phyloP scores from a whole-genome alignment of 495 filamentous ascomycete genomes.

The Hypoxylon rickii region DNA sequence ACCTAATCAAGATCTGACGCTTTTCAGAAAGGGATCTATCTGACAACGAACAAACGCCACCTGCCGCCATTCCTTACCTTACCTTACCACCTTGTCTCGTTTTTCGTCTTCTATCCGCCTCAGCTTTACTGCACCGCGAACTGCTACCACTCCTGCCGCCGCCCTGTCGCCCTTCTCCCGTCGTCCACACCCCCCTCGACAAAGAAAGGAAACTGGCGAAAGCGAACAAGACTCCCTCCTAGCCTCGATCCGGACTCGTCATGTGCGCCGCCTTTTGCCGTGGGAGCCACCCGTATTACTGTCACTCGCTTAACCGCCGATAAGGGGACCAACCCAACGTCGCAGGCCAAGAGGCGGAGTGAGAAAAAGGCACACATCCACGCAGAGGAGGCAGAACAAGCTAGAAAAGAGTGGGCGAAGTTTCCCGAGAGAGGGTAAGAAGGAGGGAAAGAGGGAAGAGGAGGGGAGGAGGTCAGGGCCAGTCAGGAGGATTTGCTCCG shows the following conservation, averaged over 20 bases:
- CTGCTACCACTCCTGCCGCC: background rate
- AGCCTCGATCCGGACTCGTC: constrained; percentile 5
- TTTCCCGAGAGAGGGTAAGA: background rate
- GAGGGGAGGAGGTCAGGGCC: background rate
- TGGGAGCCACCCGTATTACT: background rate
- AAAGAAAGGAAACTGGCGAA: background rate
- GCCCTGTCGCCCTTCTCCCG: no score
- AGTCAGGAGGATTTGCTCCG: background rate
- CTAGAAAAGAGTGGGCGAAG: background rate
- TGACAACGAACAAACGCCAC: background rate
- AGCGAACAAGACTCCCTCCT: background rate
- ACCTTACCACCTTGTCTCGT: background rate
- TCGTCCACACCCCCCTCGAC: background rate
- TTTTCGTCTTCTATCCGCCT: background rate
- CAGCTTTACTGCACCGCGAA: background rate
- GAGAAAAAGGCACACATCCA: background rate
- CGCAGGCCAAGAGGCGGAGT: background rate
- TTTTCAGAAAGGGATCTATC: background rate
- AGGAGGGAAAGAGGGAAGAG: background rate
- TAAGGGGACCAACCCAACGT: background rate
- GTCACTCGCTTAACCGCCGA: background rate
- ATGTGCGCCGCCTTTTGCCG: constrained; percentile 18
- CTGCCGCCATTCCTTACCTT: background rate
- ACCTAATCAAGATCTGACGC: constrained; percentile 21
- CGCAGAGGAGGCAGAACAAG: background rate